Base-by-base conservation (phyloP, 768 basidiomycete species). In the Basidioascus undulatus region DNA sequence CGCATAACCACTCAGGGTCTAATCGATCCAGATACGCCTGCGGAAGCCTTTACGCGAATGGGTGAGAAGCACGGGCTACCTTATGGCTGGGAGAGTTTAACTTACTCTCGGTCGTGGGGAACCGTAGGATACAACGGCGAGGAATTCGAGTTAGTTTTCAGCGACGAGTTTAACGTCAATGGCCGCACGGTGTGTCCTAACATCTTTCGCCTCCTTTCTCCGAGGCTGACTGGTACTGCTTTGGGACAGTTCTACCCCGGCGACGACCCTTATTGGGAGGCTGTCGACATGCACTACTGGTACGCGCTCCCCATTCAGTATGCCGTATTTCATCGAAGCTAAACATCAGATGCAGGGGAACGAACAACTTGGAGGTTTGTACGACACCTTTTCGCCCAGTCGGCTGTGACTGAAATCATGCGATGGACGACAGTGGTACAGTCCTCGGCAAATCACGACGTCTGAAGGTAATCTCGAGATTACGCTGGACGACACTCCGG, bases 61-160 rank as follows among this genome's bases (percentile, higher is more conserved):
- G 24, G 41, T 9, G 38, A 20, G n/a, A n/a, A n/a, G n/a, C n/a
- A n/a, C n/a, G n/a, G n/a, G n/a, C n/a, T n/a, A n/a, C n/a, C n/a
- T n/a, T n/a, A n/a, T n/a, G n/a, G n/a, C n/a, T n/a, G n/a, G n/a
- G n/a, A n/a, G n/a, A n/a, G n/a, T n/a, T n/a, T n/a, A n/a, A n/a
- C n/a, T n/a, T n/a, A n/a, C n/a, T n/a, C n/a, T n/a, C n/a, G n/a
- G n/a, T n/a, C n/a, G n/a, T n/a, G n/a, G n/a, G n/a, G n/a, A n/a
- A n/a, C n/a, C n/a, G n/a, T n/a, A 3, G 80, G 77, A 3, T 76
- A 65, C 46, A 82, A 89, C 52, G 84, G 84, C 3, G 62, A 74
- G 43, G 58, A 63, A 8, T 89, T 82, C 53, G 61, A 74, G 40
- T 70, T 98, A 24, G 76, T 81, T 2, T 96, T 86, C 61, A 82